A percentile compares a stretch with the other conserved stretches of the same genome.
Conservation (phyloP, 371 early-diverging fungal genomes). For the Nematocida sp. region DNA sequence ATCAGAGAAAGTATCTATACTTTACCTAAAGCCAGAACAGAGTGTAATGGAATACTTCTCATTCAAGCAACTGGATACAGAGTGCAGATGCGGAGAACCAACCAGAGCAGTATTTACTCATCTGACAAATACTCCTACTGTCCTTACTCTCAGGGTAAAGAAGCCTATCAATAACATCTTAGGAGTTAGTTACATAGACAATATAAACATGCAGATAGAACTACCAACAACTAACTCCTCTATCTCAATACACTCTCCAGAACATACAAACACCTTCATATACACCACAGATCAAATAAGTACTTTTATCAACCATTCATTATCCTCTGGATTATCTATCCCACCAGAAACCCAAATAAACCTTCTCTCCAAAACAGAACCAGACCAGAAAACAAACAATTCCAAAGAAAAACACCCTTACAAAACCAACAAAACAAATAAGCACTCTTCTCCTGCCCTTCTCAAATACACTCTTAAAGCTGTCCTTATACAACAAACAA, state of each 20-base stretch:
- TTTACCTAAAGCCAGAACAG: conserved; percentile 30
- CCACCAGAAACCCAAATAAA: too few species aligned
- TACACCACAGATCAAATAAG: too few species aligned
- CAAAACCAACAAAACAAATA: neutral
- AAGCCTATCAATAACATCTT: conserved; percentile 7
- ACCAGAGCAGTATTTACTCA: neutral
- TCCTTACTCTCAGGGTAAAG: conserved; percentile 14
- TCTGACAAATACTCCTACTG: conserved; percentile 4
- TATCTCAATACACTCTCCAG: too few species aligned
- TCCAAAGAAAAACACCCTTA: neutral
- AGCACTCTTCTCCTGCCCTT: neutral
- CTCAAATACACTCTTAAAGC: conserved; percentile 1
- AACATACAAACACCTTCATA: too few species aligned
- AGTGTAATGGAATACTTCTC: conserved; percentile 19
- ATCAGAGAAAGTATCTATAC: neutral
- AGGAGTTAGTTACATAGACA: too few species aligned
- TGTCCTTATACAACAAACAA: neutral
- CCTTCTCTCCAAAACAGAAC: too few species aligned
- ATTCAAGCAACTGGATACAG: conserved; percentile 19
- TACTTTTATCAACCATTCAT: too few species aligned
- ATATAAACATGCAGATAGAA: too few species aligned
- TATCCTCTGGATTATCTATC: too few species aligned
- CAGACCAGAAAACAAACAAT: neutral
- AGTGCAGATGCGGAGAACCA: conserved; percentile 15
- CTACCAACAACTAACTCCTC: too few species aligned